Base-by-base conservation (phyloP, 352 stramenopile species). In the Globisporangium camurandrum region DNA sequence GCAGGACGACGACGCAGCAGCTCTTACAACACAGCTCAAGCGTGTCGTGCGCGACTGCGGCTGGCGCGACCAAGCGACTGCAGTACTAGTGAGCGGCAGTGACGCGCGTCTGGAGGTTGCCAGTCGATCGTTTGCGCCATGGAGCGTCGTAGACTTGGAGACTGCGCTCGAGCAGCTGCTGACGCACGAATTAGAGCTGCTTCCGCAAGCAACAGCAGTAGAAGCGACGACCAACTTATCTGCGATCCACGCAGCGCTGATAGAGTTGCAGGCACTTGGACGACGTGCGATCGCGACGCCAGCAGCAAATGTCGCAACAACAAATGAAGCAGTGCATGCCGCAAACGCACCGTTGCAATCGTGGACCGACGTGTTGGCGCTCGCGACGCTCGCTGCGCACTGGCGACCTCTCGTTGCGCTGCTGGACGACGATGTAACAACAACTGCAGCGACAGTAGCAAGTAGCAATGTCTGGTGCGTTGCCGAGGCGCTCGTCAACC, bases 401-500 rank as follows among this genome's bases (percentile, higher is more conserved):
- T 67, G 50, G 57, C 57, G 52, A 40, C 9, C 30, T 16, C 5
- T 24, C 17, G 19, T 24, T 24, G 19, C 58, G 3, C 56, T 51
- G 6, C 42, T 70, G 19, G 50, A 68, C 30, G 26, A 44, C 5
- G 54, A 66, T 28, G 57, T 62, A 10, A 51, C 54, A 16, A 52
- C 43, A 20, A 30, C 46, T 6, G 33, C 50, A 6, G 53, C 55
- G 9, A 14, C 51, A 0, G 45, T 62, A 55, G 2, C 52, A 47
- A 9, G 16, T 41, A 5, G 49, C 42, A 9, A 54, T 51, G 47
- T 72, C n/a, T n/a, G 62, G 63, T 66, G 61, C 43, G 52, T 84
- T 14, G 53, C 61, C 0, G 72, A 84, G 51, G 69, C 55, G 12
- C 42, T 77, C 9, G 20, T 76, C 9, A 31, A 72, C 22, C 31